Evolutionary conservation across 306 rosid species (phyloP), one percentile per base, ranked within the genome.

Genomic region (Trifolium fragiferum): DNA sequence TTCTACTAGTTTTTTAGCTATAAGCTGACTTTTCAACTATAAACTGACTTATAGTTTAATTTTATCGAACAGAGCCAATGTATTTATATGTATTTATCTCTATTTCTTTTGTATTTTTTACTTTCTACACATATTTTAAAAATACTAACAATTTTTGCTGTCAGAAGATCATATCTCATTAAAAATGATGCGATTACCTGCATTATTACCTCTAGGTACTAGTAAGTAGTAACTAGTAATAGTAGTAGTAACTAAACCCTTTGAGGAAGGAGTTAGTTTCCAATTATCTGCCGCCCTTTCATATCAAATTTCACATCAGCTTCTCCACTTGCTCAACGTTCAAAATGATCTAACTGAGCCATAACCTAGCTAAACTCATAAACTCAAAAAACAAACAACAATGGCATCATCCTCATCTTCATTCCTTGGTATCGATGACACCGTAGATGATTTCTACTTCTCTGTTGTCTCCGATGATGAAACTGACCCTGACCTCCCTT

Each of bases 361-460:
- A 57, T 25, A 21, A 20, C 4, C 33, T 25, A 25, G 13, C 30
- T 30, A 30, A 27, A 40, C 13, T 9, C 66, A n/a, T n/a, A n/a
- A n/a, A n/a, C n/a, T n/a, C n/a, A n/a, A n/a, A n/a, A 30, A 37
- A 37, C 64, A 12, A 11, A 19, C 32, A 66, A 25, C 47, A 14
- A 86, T 84, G 87, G 76, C 80, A 27, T 2, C 65, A 6, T 27
- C 18, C 1, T 23, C 16, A 12, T 13, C 20, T 6, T 0, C 63
- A 4, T 20, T 58, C 54, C 1, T 67, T 33, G 75, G 21, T 35
- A 25, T 53, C 44, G 66, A 37, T 18, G 66, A 37, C 23, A 3
- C 37, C 5, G 82, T 80, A 0, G 90, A 81, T 25, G 89, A 87
- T 3, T 43, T 67, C 71, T 61, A 77, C 82, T 80, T 80, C 81